Percentiles rank a stretch among this genome's conserved stretches.
Evolutionary conservation across 1,284 basidiomycete genomes (phyloP).

Genomic region (Fomitopsis schrenkii): DNA sequence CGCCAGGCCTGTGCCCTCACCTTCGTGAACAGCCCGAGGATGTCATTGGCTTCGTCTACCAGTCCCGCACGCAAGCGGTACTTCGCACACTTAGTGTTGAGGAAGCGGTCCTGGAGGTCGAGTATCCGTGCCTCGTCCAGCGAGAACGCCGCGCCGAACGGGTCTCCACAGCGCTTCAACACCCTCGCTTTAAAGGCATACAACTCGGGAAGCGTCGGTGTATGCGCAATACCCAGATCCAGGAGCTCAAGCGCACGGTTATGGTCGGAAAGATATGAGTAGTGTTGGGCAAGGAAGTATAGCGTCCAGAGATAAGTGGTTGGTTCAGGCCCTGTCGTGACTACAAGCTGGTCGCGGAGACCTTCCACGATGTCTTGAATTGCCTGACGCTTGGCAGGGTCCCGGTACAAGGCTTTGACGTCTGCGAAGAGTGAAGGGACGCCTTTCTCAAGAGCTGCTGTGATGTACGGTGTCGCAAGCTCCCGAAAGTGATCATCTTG

Average conservation of each 20-base stretch:
- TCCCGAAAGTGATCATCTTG: slow-evolving; percentile 63
- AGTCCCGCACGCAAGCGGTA: slow-evolving; percentile 85
- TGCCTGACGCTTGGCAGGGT: slow-evolving; percentile 57
- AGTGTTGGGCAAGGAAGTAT: slow-evolving; percentile 93
- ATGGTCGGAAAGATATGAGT: slow-evolving; percentile 63
- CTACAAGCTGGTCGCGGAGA: slow-evolving; percentile 36
- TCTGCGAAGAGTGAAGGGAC: slow-evolving; percentile 95
- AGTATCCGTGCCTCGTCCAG: slow-evolving; percentile 84
- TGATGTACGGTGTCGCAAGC: slow-evolving; percentile 69
- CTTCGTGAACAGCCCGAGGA: slow-evolving; percentile 88
- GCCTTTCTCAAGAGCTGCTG: slow-evolving; percentile 75
- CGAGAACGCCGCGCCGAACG: slow-evolving; percentile 66
- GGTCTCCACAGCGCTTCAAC: slow-evolving; percentile 86
- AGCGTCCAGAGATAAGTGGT: slow-evolving; percentile 92
- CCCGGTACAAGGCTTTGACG: slow-evolving; percentile 80
- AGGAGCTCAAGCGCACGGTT: slow-evolving; percentile 65
- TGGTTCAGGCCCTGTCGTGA: slow-evolving; percentile 50
- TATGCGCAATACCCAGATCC: slow-evolving; percentile 71
- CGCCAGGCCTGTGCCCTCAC: slow-evolving; percentile 33
- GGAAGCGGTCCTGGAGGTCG: slow-evolving; percentile 94
- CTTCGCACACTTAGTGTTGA: slow-evolving; percentile 94
- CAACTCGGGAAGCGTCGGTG: slow-evolving; percentile 92
- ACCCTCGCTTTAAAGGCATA: slow-evolving; percentile 82
- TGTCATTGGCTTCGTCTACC: slow-evolving; percentile 66
- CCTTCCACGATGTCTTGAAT: slow-evolving; percentile 75